Evolutionary conservation across 139 green algal species (phyloP), one percentile per base, ranked within the genome.

Genomic region (Chlorella sp.): DNA sequence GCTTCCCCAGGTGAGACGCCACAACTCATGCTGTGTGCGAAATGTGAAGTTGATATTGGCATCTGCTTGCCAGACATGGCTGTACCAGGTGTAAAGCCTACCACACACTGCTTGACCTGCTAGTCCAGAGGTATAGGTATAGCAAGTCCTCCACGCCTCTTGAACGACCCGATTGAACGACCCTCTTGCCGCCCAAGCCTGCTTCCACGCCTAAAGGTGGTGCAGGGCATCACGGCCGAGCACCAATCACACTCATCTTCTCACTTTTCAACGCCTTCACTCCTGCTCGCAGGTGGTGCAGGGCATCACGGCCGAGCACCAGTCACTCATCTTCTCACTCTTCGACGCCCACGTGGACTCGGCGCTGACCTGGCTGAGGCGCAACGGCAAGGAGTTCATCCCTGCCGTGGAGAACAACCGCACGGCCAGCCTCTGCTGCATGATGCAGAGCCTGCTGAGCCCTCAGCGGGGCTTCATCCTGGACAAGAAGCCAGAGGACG

Each of bases 381-480:
- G 79, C 5, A 4, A 82, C n/a, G 84, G 86, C 63, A 80, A 70
- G 59, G 82, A 94, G 75, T 85, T 83, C 69, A 92, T 96, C 49
- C 65, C 82, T 14, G 80, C 81, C 2, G 84, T 91, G 36, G 86
- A 95, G 62, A 91, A 92, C 85, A 95, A 93, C 81, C 80, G 91
- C 34, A 87, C 91, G 29, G 84, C 76, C 64, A 86, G 49, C 24
- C 59, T 93, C 65, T 80, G 74, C 5, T 67, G 33, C 10, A 30
- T 85, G 17, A 74, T 89, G 65, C 29, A 81, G 66, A 72, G 62
- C 50, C 35, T 86, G 66, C 30, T 86, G 71, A 22, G 51, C 14
- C 68, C 69, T 0, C 35, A 36, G 1, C 63, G 73, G 27, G 80
- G 80, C 73, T 80, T 85, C 66, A 67, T 80, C 20, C 82, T 74